Base-by-base conservation (phyloP, 148 eudicot genomes). In the Fagopyrum esculentum region DNA sequence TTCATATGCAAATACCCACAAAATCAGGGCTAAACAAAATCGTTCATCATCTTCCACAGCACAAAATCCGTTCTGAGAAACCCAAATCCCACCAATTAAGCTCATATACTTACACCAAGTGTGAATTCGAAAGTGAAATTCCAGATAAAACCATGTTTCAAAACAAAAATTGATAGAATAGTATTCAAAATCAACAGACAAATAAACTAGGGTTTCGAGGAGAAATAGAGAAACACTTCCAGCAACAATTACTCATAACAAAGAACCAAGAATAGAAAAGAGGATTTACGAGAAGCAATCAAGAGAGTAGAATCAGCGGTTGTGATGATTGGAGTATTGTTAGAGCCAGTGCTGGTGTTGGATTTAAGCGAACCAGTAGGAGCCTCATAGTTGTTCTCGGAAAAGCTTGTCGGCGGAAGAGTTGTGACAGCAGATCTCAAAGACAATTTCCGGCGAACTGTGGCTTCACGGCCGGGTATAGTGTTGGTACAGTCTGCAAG, bases 401-500 rank as follows among this genome's bases (percentile, higher is more conserved):
- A 72, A 44, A 16, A 46, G 15, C 17, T 49, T 11, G 0, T 72
- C 44, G 43, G 57, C 17, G 74, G 52, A 43, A 48, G 56, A 9
- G 2, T 35, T 35, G 40, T 72, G 7, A 72, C 40, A 35, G 74
- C 45, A 35, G 54, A 72, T 72, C 57, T 72, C 56, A 46, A 12
- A 35, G 74, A 72, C 35, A 40, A 9, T 26, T 72, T 72, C 74
- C 71, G 71, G 47, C 71, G 71, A 15, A 66, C 74, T 43, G 54
- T 4, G n/a, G 50, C 4, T 45, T 29, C 3, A 12, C 47, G 49
- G 59, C 76, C 47, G 49, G 66, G 9, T 12, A 69, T 46, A 45
- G 59, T 17, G 22, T 80, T 79, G 40, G 77, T 77, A 35, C 50
- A 66, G 71, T 84, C 80, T 6, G 79, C 74, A 6, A 81, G 61